Conservation (phyloP, 495 filamentous ascomycete species). For the Friedmanniomyces endolithicus region DNA sequence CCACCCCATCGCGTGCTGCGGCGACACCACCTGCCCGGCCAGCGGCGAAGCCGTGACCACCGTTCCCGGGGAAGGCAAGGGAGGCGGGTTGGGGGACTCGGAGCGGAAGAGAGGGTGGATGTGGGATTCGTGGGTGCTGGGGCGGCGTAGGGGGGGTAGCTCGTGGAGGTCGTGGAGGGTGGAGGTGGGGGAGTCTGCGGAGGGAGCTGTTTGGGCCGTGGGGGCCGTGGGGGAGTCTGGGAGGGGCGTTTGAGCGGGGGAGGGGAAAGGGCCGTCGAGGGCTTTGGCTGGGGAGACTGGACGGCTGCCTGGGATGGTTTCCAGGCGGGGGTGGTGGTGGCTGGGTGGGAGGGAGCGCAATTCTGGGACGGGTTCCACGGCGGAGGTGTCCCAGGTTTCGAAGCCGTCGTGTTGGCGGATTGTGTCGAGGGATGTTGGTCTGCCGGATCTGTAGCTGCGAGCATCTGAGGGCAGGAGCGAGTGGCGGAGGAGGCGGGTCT, state of each 20-base stretch:
- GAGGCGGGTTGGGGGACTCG: slow-evolving; percentile 43
- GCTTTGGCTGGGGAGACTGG: slow-evolving; percentile 31
- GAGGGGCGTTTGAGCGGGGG: slow-evolving; percentile 3
- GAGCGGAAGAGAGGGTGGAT: slow-evolving; percentile 80
- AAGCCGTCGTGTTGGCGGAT: slow-evolving; percentile 39
- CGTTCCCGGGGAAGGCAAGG: slow-evolving; percentile 5
- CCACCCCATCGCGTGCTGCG: background rate
- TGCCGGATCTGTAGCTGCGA: background rate
- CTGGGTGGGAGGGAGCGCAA: too few relatives aligned
- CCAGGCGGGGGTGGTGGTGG: slow-evolving; percentile 43
- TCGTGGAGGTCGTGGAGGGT: slow-evolving; percentile 3
- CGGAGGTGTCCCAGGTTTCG: slow-evolving; percentile 56
- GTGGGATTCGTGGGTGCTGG: slow-evolving; percentile 43
- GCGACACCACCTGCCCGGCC: slow-evolving; percentile 8
- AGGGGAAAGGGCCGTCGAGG: slow-evolving; percentile 27
- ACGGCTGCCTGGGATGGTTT: slow-evolving; percentile 47
- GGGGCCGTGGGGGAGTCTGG: slow-evolving; percentile 4
- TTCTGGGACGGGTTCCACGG: slow-evolving; percentile 43
- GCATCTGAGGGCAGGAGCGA: slow-evolving; percentile 3
- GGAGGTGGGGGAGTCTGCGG: too few relatives aligned
- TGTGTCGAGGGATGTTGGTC: slow-evolving; percentile 6
- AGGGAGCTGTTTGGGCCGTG: slow-evolving; percentile 2
- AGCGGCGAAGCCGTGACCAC: slow-evolving; percentile 9
- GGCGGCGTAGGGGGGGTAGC: slow-evolving; percentile 6
- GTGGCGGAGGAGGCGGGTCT: slow-evolving; percentile 5